Conservation (phyloP, 164 flowering plant genomes). For the Stephania japonica region DNA sequence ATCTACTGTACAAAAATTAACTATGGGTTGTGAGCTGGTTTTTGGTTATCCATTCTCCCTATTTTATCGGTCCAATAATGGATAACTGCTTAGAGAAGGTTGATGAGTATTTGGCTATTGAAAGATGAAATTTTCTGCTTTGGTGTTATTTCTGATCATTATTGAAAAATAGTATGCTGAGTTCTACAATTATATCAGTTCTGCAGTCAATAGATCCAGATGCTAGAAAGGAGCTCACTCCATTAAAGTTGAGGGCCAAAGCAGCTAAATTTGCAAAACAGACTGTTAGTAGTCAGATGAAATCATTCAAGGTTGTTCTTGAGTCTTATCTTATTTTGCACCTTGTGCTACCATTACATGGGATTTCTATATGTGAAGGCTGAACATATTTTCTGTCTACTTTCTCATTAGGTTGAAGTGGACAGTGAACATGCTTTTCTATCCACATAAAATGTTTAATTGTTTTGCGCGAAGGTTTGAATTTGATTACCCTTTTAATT, state of each 20-base stretch:
- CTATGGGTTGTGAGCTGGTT: neutral
- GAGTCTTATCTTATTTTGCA: slow-evolving; percentile 9
- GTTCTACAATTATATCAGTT: slow-evolving; percentile 41
- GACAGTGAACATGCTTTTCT: neutral
- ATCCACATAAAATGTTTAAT: neutral
- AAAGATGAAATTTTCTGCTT: neutral
- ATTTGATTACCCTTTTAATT: neutral
- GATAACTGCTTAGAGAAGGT: neutral
- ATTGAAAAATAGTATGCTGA: neutral
- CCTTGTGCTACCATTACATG: neutral
- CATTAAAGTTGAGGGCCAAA: slow-evolving; percentile 77
- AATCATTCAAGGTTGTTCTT: slow-evolving; percentile 73
- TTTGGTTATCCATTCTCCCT: neutral
- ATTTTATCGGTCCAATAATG: neutral
- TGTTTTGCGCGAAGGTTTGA: neutral
- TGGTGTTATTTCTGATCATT: neutral
- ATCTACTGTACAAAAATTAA: neutral
- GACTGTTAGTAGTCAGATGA: slow-evolving; percentile 84
- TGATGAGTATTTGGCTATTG: neutral
- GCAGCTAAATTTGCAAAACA: slow-evolving; percentile 93
- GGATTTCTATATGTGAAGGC: neutral
- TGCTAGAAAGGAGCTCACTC: slow-evolving; percentile 82
- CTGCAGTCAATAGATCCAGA: slow-evolving; percentile 88
- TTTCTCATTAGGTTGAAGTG: neutral
- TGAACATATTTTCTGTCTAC: neutral